phyloP scores from a whole-genome alignment of 352 stramenopile species.

The Globisporangium sylvaticum region DNA sequence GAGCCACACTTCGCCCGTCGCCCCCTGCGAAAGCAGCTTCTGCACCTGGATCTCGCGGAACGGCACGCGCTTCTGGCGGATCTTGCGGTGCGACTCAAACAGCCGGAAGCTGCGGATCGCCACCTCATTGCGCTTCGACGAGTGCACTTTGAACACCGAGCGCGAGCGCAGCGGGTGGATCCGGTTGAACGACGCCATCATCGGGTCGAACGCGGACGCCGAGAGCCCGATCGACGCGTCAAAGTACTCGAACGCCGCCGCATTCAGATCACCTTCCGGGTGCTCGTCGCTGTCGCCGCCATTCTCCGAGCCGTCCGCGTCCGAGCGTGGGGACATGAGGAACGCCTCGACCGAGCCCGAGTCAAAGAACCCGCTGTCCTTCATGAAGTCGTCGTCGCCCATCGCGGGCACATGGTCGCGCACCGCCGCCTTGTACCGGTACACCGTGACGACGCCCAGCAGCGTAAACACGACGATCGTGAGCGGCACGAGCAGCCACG shows the following conservation, averaged over 20 bases:
- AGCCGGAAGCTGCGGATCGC: slow-evolving; percentile 56
- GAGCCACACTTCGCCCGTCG: slow-evolving; percentile 70
- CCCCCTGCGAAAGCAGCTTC: slow-evolving; percentile 41
- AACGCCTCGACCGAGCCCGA: slow-evolving; percentile 46
- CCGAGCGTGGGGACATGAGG: slow-evolving; percentile 19
- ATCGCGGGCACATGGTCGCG: slow-evolving; percentile 26
- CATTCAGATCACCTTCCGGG: slow-evolving; percentile 40
- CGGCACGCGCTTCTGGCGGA: slow-evolving; percentile 44
- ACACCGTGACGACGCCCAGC: slow-evolving; percentile 40
- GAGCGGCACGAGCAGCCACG: slow-evolving; percentile 56
- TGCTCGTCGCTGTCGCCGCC: slow-evolving; percentile 7
- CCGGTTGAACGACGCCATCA: slow-evolving; percentile 26
- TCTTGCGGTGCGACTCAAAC: slow-evolving; percentile 62
- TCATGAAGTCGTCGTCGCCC: slow-evolving; percentile 36
- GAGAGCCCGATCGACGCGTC: slow-evolving; percentile 52
- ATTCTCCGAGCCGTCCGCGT: slow-evolving; percentile 4
- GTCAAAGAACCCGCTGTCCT: slow-evolving; percentile 32
- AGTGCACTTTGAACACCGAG: slow-evolving; percentile 11
- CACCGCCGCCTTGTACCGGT: slow-evolving; percentile 44
- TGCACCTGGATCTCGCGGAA: slow-evolving; percentile 55
- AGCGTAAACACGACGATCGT: slow-evolving; percentile 49
- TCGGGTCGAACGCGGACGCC: slow-evolving; percentile 48
- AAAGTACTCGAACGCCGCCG: slow-evolving; percentile 51
- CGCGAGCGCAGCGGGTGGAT: slow-evolving; percentile 25
- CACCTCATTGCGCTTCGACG: slow-evolving; percentile 40